A percentile compares a stretch with the other conserved stretches of the same genome.
phyloP scores from a whole-genome alignment of 768 basidiomycete species.

The Suillus subalutaceus region DNA sequence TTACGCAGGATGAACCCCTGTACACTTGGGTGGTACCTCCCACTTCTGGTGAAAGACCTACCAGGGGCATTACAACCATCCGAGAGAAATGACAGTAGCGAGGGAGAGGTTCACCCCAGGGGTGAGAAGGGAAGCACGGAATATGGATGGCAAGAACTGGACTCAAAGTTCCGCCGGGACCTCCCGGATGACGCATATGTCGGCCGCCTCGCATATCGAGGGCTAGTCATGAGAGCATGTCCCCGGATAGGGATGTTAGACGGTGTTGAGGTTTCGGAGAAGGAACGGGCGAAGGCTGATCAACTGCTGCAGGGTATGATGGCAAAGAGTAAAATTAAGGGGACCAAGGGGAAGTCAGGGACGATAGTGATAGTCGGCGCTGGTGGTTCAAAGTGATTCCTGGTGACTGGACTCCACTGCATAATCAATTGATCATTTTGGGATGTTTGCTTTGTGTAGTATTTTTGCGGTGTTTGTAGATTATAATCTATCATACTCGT shows the following conservation, averaged over 20 bases:
- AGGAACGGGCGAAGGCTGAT: constrained; percentile 85
- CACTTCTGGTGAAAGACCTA: constrained; percentile 72
- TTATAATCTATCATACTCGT: constrained; percentile 7
- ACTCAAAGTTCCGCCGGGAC: constrained; percentile 84
- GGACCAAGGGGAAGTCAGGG: constrained; percentile 26
- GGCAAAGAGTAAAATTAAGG: constrained; percentile 41
- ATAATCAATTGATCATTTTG: constrained; percentile 7
- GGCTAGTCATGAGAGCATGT: constrained; percentile 82
- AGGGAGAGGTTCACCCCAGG: constrained; percentile 29
- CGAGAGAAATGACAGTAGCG: constrained; percentile 36
- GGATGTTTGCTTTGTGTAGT: constrained; percentile 1
- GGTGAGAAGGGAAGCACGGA: constrained; percentile 32
- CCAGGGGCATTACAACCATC: constrained; percentile 70
- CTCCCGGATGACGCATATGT: constrained; percentile 89
- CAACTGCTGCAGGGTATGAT: constrained; percentile 62
- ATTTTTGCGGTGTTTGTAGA: constrained; percentile 5
- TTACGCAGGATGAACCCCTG: constrained; percentile 87
- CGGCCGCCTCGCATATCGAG: constrained; percentile 87
- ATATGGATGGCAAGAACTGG: constrained; percentile 72
- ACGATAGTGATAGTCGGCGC: constrained; percentile 16
- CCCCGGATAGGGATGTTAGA: constrained; percentile 72
- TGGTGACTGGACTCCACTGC: not conserved
- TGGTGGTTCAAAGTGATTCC: constrained; percentile 3
- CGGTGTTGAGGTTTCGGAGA: constrained; percentile 79
- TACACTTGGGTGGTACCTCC: constrained; percentile 94